These are phyloP conservation scores for Xylariaceae sp. DNA, from an alignment of 2,329 filamentous ascomycete species.

Conservation along the genomic window DNA sequence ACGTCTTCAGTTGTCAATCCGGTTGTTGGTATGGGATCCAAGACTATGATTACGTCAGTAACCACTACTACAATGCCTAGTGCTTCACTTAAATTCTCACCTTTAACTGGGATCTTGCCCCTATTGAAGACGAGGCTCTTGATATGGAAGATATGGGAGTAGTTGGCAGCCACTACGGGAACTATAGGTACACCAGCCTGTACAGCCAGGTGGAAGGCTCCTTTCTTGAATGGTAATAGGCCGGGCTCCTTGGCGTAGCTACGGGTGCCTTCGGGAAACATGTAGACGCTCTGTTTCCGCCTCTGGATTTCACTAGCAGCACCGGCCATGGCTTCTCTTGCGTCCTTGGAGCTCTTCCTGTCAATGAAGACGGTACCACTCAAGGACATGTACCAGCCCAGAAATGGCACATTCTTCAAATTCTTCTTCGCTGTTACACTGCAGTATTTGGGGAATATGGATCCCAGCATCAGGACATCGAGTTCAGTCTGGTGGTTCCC, in stretches of 20 bases:
- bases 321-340: constrained; percentile 82
- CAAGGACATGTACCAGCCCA: constrained; percentile 94
- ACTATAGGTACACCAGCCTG: constrained; percentile 94
- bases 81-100: constrained; percentile 51
- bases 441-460: constrained; percentile 89
- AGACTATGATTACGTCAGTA: constrained; percentile 57
- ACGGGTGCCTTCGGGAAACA: constrained; percentile 91
- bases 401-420: constrained; percentile 78
- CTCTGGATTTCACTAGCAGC: constrained; percentile 81
- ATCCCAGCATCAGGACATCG: constrained; percentile 89
- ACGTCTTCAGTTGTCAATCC: constrained; percentile 78
- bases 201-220: constrained; percentile 93
- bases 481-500: constrained; percentile 97
- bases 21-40: constrained; percentile 80
- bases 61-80: neutral
- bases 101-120: constrained; percentile 77
- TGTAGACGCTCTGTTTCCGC: constrained; percentile 78
- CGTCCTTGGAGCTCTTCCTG: constrained; percentile 81
- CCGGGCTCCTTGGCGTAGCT: constrained; percentile 84
- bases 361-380: constrained; percentile 96
- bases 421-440: constrained; percentile 91
- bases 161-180: constrained; percentile 82
- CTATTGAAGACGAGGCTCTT: constrained; percentile 70
- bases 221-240: constrained; percentile 97
- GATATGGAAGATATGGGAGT: constrained; percentile 73